Conservation (phyloP, 768 basidiomycete species). For the Russula brevipes region DNA sequence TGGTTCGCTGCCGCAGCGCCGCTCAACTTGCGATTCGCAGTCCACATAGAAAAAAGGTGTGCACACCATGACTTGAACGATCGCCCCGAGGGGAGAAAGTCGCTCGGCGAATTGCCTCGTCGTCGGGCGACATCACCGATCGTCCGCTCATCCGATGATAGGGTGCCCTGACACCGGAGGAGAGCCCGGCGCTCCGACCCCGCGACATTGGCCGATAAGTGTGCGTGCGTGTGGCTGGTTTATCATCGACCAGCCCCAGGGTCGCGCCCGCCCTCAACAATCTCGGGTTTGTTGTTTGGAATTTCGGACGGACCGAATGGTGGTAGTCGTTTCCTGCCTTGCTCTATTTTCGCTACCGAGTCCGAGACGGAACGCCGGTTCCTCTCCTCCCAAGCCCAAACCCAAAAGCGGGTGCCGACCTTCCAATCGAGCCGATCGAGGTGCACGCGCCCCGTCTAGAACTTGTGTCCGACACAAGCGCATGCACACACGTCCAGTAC, state of each 20-base stretch:
- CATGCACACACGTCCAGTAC: background rate
- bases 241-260: background rate
- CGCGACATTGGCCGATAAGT: background rate
- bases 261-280: too few relatives aligned
- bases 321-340: background rate
- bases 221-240: background rate
- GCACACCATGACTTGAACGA: background rate
- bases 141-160: background rate
- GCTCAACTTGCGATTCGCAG: background rate
- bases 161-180: background rate
- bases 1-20: background rate
- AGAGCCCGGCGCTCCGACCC: background rate
- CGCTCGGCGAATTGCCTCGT: background rate
- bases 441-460: too few relatives aligned
- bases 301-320: background rate
- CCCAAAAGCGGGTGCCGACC: background rate
- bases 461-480: background rate
- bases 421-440: conserved; percentile 1
- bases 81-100: background rate
- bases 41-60: background rate
- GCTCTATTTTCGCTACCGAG: background rate
- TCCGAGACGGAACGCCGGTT: background rate
- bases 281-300: background rate
- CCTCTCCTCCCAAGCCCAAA: background rate
- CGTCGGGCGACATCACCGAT: background rate